Conservation (phyloP, 495 filamentous ascomycete species). For the Hypoxylon fuscum region DNA sequence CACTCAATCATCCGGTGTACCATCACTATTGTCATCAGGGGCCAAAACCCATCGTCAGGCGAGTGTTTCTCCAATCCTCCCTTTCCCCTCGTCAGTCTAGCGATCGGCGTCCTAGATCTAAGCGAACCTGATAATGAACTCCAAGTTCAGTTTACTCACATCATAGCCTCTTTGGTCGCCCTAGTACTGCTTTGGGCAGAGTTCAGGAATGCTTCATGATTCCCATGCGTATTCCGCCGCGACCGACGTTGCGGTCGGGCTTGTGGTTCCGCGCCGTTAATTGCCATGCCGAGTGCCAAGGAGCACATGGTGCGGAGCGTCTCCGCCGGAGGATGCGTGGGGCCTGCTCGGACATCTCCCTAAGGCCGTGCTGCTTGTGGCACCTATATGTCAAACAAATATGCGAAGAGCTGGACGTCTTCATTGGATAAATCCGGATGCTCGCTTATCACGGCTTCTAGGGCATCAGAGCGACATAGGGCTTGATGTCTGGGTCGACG, state of each 20-base stretch:
- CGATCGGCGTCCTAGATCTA: too few relatives aligned
- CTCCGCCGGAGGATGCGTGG: neutral
- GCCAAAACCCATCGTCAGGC: too few relatives aligned
- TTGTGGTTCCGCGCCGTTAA: neutral
- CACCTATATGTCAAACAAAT: conserved; percentile 16
- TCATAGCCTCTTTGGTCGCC: neutral
- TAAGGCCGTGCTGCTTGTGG: neutral
- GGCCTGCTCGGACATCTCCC: neutral
- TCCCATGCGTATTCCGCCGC: neutral
- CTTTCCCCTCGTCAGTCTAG: too few relatives aligned
- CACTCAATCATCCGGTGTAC: too few relatives aligned
- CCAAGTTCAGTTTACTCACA: too few relatives aligned
- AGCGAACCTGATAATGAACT: too few relatives aligned
- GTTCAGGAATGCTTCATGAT: neutral
- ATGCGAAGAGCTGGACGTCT: conserved; percentile 13
- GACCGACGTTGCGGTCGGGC: neutral
- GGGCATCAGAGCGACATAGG: neutral
- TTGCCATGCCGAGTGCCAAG: conserved; percentile 1
- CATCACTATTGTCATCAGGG: too few relatives aligned
- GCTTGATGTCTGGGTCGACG: neutral
- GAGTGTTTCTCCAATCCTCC: too few relatives aligned
- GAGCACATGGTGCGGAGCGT: conserved; percentile 4
- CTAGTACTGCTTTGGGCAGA: neutral
- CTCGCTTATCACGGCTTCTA: neutral
- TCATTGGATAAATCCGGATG: neutral